These are phyloP conservation scores for Pleurotus cornucopiae DNA, from an alignment of 768 basidiomycete species.

Conservation along the genomic window DNA sequence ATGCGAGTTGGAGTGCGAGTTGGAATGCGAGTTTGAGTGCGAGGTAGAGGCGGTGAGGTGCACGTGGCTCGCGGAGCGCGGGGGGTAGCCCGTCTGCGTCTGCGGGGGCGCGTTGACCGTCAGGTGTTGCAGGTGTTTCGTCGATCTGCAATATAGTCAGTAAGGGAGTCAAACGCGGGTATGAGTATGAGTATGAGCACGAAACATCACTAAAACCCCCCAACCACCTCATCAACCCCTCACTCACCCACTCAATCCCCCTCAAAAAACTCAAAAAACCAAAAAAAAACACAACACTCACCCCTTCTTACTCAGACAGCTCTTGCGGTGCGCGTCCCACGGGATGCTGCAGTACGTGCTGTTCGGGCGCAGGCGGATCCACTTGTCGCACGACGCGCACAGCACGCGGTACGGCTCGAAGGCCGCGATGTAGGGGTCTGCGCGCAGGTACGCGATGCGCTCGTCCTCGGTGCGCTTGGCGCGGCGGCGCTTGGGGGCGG, in stretches of 20 bases:
- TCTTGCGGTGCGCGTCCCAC: slow-evolving; percentile 83
- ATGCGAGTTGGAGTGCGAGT: too few relatives aligned
- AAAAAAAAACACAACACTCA: slow-evolving; percentile 25
- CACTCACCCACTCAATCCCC: background rate
- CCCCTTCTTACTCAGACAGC: slow-evolving; percentile 77
- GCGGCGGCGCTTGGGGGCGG: slow-evolving; percentile 59
- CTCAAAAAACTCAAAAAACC: background rate
- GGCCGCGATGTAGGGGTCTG: slow-evolving; percentile 74
- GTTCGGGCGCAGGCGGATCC: slow-evolving; percentile 82
- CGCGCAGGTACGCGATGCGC: slow-evolving; percentile 63
- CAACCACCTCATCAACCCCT: too few relatives aligned
- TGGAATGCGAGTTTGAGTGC: too few relatives aligned
- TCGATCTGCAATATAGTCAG: too few relatives aligned
- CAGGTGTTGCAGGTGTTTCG: too few relatives aligned
- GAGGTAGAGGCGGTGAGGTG: too few relatives aligned
- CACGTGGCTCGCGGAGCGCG: too few relatives aligned
- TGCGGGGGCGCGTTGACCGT: too few relatives aligned
- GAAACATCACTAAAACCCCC: too few relatives aligned
- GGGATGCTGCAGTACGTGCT: slow-evolving; percentile 87
- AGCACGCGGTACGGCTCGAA: slow-evolving; percentile 79
- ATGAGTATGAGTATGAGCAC: too few relatives aligned
- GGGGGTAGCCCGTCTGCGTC: too few relatives aligned
- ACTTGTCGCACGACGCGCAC: slow-evolving; percentile 78
- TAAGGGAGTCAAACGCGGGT: too few relatives aligned
- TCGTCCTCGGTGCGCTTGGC: slow-evolving; percentile 78